Evolutionary conservation across 495 filamentous ascomycete genomes (phyloP), one percentile per base, ranked within the genome.

Genomic region (Aspergillus panamensis): DNA sequence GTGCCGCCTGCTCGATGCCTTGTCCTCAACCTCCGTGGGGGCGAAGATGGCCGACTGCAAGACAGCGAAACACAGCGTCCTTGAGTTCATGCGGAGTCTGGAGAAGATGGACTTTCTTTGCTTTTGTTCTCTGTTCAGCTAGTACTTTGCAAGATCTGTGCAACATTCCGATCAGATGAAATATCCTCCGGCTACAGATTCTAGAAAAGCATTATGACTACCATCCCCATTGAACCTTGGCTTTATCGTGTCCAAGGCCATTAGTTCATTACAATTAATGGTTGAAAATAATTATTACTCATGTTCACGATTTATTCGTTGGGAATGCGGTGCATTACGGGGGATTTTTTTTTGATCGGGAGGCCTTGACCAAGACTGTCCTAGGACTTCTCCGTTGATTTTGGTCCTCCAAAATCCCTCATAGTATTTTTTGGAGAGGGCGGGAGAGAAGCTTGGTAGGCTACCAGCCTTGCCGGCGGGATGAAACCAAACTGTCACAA

Each of bases 351-450:
- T 33, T 51, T 51, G n/a, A 31, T 31, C 30, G 48, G 32, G 21
- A 51, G 29, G 30, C 16, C 48, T 51, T 31, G 16, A 20, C 42
- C 42, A 45, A 45, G 42, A 19, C 3, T 45, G 42, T 45, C 42
- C 42, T 56, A 44, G 53, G 47, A 45, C 14, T 48, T 56, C 45
- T 44, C 31, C 43, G 20, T 44, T 21, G 25, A 5, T 2, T 43
- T 48, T 40, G 43, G 50, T 42, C 60, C 47, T 59, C 42, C 44
- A 57, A 62, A 61, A 62, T 62, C 55, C 61, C 61, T 62, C 61
- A 62, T 62, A 62, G 56, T 62, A 39, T 56, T 57, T 48, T 25
- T 33, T 42, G 44, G 40, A 32, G 33, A n/a, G 48, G 17, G 42
- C 19, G 19, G 42, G 16, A 19, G 19, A 20, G 42, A 19, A 7